Percentiles rank a stretch among this genome's conserved stretches.
Conservation (phyloP, 257 asterid species). For the Marsdenia floribunda region DNA sequence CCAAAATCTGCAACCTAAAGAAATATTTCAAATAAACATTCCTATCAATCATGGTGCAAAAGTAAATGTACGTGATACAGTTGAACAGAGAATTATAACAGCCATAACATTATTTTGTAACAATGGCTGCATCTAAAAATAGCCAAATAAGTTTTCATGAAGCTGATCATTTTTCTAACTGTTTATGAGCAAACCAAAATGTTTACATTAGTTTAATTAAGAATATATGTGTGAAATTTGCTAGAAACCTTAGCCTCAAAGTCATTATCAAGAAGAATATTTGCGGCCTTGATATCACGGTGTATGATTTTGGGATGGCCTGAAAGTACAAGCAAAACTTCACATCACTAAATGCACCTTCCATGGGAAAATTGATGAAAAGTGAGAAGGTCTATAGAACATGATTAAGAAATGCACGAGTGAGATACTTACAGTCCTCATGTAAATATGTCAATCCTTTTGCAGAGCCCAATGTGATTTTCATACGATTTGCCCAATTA, state of each 20-base stretch:
- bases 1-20: conserved; percentile 93
- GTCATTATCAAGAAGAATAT: conserved; percentile 71
- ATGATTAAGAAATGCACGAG: background rate
- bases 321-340: conserved; percentile 31
- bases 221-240: background rate
- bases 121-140: too few species aligned
- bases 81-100: background rate
- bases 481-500: conserved; percentile 71
- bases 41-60: conserved; percentile 1
- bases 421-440: conserved; percentile 66
- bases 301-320: conserved; percentile 87
- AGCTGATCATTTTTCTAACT: background rate
- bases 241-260: conserved; percentile 70
- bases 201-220: background rate
- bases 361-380: background rate
- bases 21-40: conserved; percentile 17
- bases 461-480: conserved; percentile 78
- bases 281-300: conserved; percentile 85
- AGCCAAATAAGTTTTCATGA: background rate
- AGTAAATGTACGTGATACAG: background rate
- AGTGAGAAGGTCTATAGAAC: background rate
- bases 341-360: conserved; percentile 5
- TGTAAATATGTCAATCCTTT: conserved; percentile 82
- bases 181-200: background rate
- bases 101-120: background rate